Evolutionary conservation across 2,329 filamentous ascomycete species (phyloP), one percentile per base, ranked within the genome.

Genomic region (Claviceps purpurea): DNA sequence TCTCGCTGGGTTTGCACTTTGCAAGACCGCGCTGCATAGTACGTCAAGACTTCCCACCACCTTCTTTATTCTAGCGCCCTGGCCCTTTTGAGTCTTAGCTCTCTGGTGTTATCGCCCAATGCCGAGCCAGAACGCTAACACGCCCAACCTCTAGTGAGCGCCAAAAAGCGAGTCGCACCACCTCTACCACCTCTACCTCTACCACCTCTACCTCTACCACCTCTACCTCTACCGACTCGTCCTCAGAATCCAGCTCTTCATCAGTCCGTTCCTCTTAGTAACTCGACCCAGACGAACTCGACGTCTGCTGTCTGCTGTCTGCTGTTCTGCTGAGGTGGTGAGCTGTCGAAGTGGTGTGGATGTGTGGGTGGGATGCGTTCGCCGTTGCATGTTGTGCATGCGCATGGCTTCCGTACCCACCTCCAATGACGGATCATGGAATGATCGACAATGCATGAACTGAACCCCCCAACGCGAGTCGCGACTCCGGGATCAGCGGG

Each of bases 1-100:
- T 56, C 63, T 47, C 63, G 61, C 47, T 70, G 65, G 59, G 50
- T 61, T 42, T 74, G 72, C 62, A 68, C 67, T 20, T 60, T 75
- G 5, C 67, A 73, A 55, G 71, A 75, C 61, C 70, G 72, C 52
- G 53, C 59, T 55, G 51, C 62, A 13, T 73, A 74, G 73, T 75
- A 69, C 55, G 72, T 65, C 26, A 16, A 26, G 10, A 34, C 3
- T 8, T 30, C 26, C 7, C 30, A 34, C 30, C 30, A 34, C 30
- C 30, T 34, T 34, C 30, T 34, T 4, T 34, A 34, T 34, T 34
- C 10, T 4, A 34, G 30, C 10, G 30, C 30, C 30, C 30, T 11
- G 30, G 30, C 30, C 10, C 30, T 34, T 34, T 34, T 10, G 30
- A 34, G 30, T 34, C 30, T 34, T 34, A 11, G 14, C 18, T 34